Evolutionary conservation across 1,139 yeast genomes (phyloP).

Genomic region (Blastobotrys raffinosifermentans): DNA sequence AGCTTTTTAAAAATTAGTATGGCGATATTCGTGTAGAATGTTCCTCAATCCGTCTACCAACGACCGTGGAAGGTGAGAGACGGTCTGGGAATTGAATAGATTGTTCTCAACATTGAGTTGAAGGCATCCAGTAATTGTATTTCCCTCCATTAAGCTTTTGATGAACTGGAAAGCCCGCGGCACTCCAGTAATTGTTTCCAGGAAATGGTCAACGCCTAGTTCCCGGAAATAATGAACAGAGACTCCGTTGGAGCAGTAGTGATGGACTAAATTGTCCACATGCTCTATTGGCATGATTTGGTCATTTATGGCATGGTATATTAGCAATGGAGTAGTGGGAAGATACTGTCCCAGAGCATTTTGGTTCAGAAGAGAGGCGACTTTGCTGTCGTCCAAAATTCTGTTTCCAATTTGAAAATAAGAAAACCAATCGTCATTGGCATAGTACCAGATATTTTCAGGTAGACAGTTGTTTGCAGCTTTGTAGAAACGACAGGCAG

Average conservation of each 20-base stretch:
- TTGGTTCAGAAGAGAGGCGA: slow-evolving; percentile 12
- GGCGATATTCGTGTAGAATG: too few species aligned
- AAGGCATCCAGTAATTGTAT: too few species aligned
- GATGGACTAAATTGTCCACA: slow-evolving; percentile 18
- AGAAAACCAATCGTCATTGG: slow-evolving; percentile 15
- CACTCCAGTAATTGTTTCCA: too few species aligned
- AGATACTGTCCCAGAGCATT: slow-evolving; percentile 15
- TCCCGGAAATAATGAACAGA: slow-evolving; percentile 20
- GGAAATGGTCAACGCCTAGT: slow-evolving; percentile 12
- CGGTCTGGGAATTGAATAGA: too few species aligned
- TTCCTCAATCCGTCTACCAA: too few species aligned
- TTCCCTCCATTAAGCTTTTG: too few species aligned
- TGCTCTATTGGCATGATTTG: slow-evolving; percentile 20
- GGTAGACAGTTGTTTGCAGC: slow-evolving; percentile 17
- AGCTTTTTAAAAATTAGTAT: too few species aligned
- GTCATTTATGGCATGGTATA: slow-evolving; percentile 29
- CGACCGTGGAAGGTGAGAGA: too few species aligned
- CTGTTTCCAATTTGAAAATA: slow-evolving; percentile 17
- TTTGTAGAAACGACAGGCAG: slow-evolving; percentile 10
- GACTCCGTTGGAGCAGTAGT: slow-evolving; percentile 26
- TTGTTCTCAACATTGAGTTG: too few species aligned
- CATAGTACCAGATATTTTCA: slow-evolving; percentile 14
- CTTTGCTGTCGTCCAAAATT: slow-evolving; percentile 9
- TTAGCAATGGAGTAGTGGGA: slow-evolving; percentile 23
- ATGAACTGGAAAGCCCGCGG: too few species aligned